A percentile compares a stretch with the other conserved stretches of the same genome.
Evolutionary conservation across 164 flowering plant genomes (phyloP).

Genomic region (Akebia trifoliata): DNA sequence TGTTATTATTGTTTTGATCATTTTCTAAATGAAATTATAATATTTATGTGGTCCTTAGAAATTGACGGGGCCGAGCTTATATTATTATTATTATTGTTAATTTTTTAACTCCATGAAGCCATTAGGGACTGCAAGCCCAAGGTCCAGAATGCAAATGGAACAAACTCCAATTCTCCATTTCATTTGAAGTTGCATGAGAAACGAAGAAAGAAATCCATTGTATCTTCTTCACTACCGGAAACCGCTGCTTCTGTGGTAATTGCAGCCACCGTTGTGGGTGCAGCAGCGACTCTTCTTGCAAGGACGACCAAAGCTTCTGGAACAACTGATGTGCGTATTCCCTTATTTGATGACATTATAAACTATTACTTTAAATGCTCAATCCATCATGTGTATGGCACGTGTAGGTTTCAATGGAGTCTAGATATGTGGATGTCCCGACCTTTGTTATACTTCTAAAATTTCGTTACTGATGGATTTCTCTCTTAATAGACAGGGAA

Average conservation of each 20-base stretch:
- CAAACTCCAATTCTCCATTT: slow-evolving; percentile 6
- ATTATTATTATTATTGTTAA: no score
- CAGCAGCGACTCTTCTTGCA: slow-evolving; percentile 62
- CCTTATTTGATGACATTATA: background rate
- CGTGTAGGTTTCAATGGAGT: background rate
- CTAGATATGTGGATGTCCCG: background rate
- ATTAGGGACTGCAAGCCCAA: slow-evolving; percentile 20
- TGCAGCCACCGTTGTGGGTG: slow-evolving; percentile 82
- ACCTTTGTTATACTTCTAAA: background rate
- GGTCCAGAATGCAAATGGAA: slow-evolving; percentile 6
- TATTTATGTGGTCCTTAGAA: background rate
- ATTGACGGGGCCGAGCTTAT: slow-evolving; percentile 7
- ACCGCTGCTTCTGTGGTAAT: slow-evolving; percentile 68
- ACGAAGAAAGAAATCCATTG: slow-evolving; percentile 20
- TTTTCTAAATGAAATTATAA: background rate
- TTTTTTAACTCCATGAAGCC: slow-evolving; percentile 24
- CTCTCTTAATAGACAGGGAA: slow-evolving; percentile 33
- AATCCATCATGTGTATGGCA: no score
- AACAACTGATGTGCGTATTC: slow-evolving; percentile 43
- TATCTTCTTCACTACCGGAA: slow-evolving; percentile 58
- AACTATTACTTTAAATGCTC: slow-evolving; percentile 1
- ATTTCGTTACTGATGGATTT: slow-evolving; percentile 9
- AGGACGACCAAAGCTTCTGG: slow-evolving; percentile 48
- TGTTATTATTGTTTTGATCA: background rate
- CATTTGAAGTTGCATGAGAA: slow-evolving; percentile 21